phyloP scores from a whole-genome alignment of 176 grass and related monocot species.

The Coix lacrymajobi region DNA sequence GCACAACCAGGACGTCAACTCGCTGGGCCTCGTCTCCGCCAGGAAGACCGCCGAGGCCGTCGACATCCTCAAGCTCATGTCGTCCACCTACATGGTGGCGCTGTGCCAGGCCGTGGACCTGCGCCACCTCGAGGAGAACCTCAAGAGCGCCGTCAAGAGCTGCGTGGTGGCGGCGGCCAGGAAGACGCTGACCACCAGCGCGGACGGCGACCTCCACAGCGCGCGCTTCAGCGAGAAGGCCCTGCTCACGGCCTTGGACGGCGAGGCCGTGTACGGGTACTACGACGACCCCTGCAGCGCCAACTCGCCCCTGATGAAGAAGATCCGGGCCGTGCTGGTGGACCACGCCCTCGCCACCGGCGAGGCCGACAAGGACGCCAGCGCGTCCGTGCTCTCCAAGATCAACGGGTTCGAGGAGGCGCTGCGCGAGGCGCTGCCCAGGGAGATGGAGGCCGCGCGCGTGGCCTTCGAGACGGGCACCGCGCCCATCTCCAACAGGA shows the following conservation, averaged over 20 bases:
- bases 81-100: slow-evolving; percentile 54
- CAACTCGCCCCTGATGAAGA: slow-evolving; percentile 50
- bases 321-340: slow-evolving; percentile 68
- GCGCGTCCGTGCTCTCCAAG: slow-evolving; percentile 50
- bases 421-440: slow-evolving; percentile 37
- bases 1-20: slow-evolving; percentile 95
- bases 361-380: slow-evolving; percentile 37
- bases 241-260: slow-evolving; percentile 48
- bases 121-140: slow-evolving; percentile 73
- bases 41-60: slow-evolving; percentile 77
- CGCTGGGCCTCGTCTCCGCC: slow-evolving; percentile 69
- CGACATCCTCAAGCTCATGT: slow-evolving; percentile 85
- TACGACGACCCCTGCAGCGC: slow-evolving; percentile 55
- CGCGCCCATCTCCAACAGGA: slow-evolving; percentile 47
- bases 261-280: slow-evolving; percentile 52
- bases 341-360: slow-evolving; percentile 45
- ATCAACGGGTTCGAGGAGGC: slow-evolving; percentile 56
- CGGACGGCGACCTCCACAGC: slow-evolving; percentile 32
- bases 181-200: slow-evolving; percentile 42
- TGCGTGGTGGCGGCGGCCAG: slow-evolving; percentile 20
- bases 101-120: slow-evolving; percentile 71
- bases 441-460: slow-evolving; percentile 51
- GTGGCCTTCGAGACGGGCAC: slow-evolving; percentile 44
- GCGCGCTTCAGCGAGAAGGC: slow-evolving; percentile 59
- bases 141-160: slow-evolving; percentile 47